phyloP scores from a whole-genome alignment of 768 basidiomycete species.

The Russula griseocarnosa region DNA sequence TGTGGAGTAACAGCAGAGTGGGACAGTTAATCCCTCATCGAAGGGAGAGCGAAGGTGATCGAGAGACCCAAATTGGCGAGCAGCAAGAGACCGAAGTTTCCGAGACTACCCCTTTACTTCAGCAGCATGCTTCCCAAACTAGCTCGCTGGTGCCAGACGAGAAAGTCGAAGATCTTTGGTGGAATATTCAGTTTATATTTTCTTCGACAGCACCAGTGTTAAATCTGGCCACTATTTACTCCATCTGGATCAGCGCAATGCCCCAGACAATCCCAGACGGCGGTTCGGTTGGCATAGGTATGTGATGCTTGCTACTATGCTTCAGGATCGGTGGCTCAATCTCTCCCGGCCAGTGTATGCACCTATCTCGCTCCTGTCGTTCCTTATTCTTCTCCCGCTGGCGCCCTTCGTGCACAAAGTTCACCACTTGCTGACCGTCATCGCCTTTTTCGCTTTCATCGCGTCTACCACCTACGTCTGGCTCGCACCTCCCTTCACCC shows the following conservation, averaged over 20 bases:
- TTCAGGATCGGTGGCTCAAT: not conserved
- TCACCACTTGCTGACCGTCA: conserved; percentile 38
- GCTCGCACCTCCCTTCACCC: conserved; percentile 57
- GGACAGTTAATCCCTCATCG: conserved; percentile 20
- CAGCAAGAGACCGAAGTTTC: conserved; percentile 23
- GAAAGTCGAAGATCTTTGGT: conserved; percentile 39
- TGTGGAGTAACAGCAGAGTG: conserved; percentile 27
- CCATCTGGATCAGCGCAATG: conserved; percentile 42
- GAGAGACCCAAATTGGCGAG: not conserved
- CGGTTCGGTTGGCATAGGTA: conserved; percentile 46
- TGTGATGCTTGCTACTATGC: conserved; percentile 30
- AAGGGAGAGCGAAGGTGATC: conserved; percentile 21
- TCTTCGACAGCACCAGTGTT: conserved; percentile 52
- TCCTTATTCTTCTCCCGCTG: conserved; percentile 55
- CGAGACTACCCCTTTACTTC: conserved; percentile 25
- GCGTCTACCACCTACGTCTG: conserved; percentile 41
- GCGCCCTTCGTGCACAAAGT: conserved; percentile 60
- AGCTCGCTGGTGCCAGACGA: conserved; percentile 9
- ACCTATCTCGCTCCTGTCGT: conserved; percentile 42
- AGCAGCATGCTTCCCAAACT: not conserved
- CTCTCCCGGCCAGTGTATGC: conserved; percentile 45
- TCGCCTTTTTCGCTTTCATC: conserved; percentile 41
- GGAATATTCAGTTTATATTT: conserved; percentile 57
- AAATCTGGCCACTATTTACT: conserved; percentile 46
- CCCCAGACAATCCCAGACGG: conserved; percentile 64